Evolutionary conservation across 306 rosid species (phyloP).

Genomic region (Gastrolobium bilobum): DNA sequence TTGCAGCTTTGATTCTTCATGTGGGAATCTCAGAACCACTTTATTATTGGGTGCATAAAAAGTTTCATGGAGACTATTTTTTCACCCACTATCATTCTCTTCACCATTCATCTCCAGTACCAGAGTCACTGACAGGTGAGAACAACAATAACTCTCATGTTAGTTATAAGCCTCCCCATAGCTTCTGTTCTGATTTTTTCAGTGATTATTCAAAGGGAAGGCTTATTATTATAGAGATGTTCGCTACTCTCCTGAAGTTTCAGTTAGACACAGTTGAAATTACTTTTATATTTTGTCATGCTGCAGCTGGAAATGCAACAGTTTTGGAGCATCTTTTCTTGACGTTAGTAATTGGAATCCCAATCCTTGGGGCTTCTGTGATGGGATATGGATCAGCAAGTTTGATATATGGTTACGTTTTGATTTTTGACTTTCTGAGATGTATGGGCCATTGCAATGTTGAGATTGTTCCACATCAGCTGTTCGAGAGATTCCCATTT

Average conservation of each 20-base stretch:
- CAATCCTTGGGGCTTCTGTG: constrained; percentile 65
- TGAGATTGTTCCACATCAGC: constrained; percentile 68
- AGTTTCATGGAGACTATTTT: constrained; percentile 60
- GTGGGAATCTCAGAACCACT: constrained; percentile 86
- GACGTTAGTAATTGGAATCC: constrained; percentile 65
- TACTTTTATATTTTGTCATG: not conserved
- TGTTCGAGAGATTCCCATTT: constrained; percentile 63
- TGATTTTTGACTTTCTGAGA: constrained; percentile 76
- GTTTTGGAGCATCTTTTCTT: constrained; percentile 73
- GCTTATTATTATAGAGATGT: not conserved
- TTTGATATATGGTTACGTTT: constrained; percentile 61
- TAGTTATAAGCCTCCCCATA: too few species aligned
- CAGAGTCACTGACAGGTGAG: constrained; percentile 73
- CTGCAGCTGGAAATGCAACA: constrained; percentile 72
- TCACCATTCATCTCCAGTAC: constrained; percentile 86
- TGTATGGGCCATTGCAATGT: constrained; percentile 85
- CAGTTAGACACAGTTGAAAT: not conserved
- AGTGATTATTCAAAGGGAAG: not conserved
- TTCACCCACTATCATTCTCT: constrained; percentile 77
- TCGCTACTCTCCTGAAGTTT: not conserved
- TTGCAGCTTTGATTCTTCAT: constrained; percentile 66
- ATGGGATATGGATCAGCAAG: constrained; percentile 80
- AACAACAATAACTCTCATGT: not conserved
- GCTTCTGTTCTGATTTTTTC: constrained; percentile 19
- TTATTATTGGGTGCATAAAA: constrained; percentile 74